Evolutionary conservation across 176 grass and related monocot genomes (phyloP).

Genomic region (Puccinellia tenuiflora): DNA sequence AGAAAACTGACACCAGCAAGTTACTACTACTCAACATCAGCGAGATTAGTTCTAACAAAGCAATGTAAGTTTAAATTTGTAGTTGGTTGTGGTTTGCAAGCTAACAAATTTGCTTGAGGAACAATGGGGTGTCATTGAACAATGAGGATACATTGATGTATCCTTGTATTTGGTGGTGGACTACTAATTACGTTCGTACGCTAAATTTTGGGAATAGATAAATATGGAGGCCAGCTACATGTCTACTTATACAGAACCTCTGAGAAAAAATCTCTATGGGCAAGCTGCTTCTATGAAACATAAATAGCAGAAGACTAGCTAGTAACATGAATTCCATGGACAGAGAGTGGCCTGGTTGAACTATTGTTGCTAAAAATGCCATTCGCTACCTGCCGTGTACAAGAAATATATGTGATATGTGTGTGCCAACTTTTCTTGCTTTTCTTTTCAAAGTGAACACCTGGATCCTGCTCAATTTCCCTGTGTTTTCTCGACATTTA

Average conservation of each 20-base stretch:
- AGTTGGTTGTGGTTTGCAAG: conserved; percentile 18
- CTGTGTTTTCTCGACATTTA: neutral
- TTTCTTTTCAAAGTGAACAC: neutral
- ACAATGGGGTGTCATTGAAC: neutral
- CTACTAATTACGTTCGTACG: neutral
- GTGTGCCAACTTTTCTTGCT: neutral
- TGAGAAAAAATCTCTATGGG: neutral
- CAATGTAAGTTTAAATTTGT: neutral
- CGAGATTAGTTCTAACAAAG: neutral
- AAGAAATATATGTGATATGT: conserved; percentile 1
- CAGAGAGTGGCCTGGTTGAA: neutral
- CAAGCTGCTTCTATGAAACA: neutral
- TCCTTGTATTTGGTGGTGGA: neutral
- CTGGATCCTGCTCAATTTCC: neutral
- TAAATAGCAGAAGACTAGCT: neutral
- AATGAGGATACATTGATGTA: neutral
- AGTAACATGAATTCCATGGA: neutral
- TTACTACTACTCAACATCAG: neutral
- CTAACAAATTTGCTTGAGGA: conserved; percentile 6
- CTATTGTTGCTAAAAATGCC: conserved; percentile 9
- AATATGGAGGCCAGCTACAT: conserved; percentile 19
- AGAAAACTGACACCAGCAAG: neutral
- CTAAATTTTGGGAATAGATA: neutral
- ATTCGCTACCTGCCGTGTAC: neutral
- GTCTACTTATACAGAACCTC: conserved; percentile 1